Percentiles rank a stretch among this genome's conserved stretches.
phyloP scores from a whole-genome alignment of 2,329 filamentous ascomycete species.

The Aquanectria penicillioides region DNA sequence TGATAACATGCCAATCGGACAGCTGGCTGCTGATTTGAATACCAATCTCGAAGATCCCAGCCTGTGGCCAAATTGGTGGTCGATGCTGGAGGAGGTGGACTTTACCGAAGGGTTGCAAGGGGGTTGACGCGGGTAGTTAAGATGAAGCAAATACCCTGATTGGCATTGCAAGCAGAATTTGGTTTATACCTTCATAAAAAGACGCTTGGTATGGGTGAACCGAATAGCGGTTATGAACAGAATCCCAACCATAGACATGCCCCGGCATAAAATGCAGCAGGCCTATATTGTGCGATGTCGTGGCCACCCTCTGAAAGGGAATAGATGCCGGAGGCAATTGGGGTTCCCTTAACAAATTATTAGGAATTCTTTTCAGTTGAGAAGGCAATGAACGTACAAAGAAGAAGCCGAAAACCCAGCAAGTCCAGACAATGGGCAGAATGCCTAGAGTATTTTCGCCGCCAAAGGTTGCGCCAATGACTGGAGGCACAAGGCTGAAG shows the following conservation, averaged over 20 bases:
- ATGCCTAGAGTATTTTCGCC: constrained; percentile 35
- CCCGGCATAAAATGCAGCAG: constrained; percentile 33
- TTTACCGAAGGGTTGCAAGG: constrained; percentile 23
- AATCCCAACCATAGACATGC: constrained; percentile 29
- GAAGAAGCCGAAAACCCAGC: constrained; percentile 45
- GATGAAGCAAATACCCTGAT: no score
- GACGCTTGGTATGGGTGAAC: background rate
- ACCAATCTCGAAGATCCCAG: constrained; percentile 4
- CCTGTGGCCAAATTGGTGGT: constrained; percentile 39
- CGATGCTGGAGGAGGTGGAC: constrained; percentile 38
- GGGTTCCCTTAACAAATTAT: constrained; percentile 26
- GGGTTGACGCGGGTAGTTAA: background rate
- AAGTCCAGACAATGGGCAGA: constrained; percentile 42
- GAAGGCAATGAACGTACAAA: constrained; percentile 30
- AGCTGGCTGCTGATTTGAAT: constrained; percentile 17
- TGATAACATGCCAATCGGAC: background rate
- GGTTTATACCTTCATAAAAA: constrained; percentile 16
- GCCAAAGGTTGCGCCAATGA: constrained; percentile 40
- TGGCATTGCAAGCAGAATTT: no score
- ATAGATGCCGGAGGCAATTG: constrained; percentile 37
- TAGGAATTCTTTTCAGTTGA: background rate
- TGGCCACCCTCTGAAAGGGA: constrained; percentile 6
- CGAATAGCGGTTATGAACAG: constrained; percentile 26
- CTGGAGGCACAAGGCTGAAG: constrained; percentile 44
- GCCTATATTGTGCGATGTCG: constrained; percentile 17